Conservation (phyloP, 352 stramenopile species). For the Phytophthora constricta region DNA sequence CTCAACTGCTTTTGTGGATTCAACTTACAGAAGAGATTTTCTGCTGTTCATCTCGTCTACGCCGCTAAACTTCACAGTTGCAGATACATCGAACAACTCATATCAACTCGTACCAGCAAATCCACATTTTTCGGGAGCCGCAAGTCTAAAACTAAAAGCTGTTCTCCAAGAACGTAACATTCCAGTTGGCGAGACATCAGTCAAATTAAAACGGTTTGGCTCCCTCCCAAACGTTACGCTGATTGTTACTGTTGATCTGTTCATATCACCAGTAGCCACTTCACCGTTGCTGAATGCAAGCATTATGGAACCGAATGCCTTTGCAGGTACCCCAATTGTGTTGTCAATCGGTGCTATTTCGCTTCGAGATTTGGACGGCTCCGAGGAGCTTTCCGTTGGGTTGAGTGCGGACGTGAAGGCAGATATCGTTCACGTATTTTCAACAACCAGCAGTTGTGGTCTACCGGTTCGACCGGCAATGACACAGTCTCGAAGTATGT, state of each 20-base stretch:
- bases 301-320: not conserved
- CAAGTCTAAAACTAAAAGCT: constrained; percentile 27
- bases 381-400: constrained; percentile 25
- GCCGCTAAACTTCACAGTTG: constrained; percentile 25
- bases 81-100: not conserved
- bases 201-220: constrained; percentile 14
- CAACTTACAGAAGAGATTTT: constrained; percentile 21
- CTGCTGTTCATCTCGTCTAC: constrained; percentile 30
- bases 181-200: constrained; percentile 15
- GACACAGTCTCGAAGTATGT: constrained; percentile 11
- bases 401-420: not conserved
- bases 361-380: constrained; percentile 30
- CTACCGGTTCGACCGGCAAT: not conserved
- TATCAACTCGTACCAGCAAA: constrained; percentile 29
- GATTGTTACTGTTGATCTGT: constrained; percentile 25
- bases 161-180: constrained; percentile 27
- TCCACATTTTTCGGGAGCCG: constrained; percentile 37
- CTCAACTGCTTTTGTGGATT: constrained; percentile 24
- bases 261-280: constrained; percentile 28
- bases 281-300: constrained; percentile 9
- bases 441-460: constrained; percentile 17
- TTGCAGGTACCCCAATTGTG: constrained; percentile 13
- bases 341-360: constrained; percentile 16
- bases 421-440: constrained; percentile 22
- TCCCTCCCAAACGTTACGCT: constrained; percentile 29